These are phyloP conservation scores for Tetrahymena malaccensis DNA, from an alignment of 73 alveolate species.

Conservation along the genomic window DNA sequence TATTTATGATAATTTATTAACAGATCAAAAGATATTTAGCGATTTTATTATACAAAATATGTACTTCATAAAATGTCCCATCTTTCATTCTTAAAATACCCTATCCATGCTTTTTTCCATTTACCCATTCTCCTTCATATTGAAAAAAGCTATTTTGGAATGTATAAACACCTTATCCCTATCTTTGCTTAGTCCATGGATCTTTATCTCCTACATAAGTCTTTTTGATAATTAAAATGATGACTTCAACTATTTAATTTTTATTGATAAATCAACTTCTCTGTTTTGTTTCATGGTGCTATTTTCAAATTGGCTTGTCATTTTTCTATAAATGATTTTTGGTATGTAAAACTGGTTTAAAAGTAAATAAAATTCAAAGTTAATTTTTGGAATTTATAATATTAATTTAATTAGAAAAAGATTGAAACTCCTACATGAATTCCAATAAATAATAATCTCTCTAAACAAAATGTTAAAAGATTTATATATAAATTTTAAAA, in stretches of 20 bases:
- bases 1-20: too few species aligned
- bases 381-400: background rate
- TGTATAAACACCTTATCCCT: background rate
- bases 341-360: background rate
- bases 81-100: background rate
- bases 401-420: background rate
- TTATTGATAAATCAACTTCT: background rate
- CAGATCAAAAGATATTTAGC: background rate
- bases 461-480: too few species aligned
- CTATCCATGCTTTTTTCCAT: background rate
- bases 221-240: background rate
- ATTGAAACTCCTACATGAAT: background rate
- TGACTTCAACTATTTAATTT: background rate
- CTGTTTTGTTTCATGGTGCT: background rate
- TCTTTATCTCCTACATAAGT: background rate
- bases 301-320: background rate
- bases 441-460: background rate
- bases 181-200: background rate
- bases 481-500: too few species aligned
- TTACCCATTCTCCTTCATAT: background rate
- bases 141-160: background rate
- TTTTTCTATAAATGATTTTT: background rate
- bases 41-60: background rate
- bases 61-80: background rate
- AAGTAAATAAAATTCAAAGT: background rate